Percentiles rank a stretch among this genome's conserved stretches.
These are phyloP conservation scores for Sporobolus alterniflorus DNA, from an alignment of 202 grass and related monocot genomes.

Conservation along the genomic window DNA sequence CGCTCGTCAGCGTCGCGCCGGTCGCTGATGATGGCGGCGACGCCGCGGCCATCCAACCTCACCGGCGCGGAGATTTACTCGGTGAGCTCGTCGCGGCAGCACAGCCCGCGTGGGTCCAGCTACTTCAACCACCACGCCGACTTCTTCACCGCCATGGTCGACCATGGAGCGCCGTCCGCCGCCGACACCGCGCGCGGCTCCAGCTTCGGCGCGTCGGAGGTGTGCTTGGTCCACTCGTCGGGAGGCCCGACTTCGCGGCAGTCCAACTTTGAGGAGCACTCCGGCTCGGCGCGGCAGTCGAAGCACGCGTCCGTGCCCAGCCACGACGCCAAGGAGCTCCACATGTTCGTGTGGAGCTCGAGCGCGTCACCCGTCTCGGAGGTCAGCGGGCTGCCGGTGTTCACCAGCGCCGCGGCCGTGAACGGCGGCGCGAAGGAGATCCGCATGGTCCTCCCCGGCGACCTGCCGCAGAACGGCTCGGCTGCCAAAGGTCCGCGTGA, in stretches of 20 bases:
- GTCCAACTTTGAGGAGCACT: slow-evolving; percentile 84
- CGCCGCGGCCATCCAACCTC: slow-evolving; percentile 84
- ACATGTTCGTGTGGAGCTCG: slow-evolving; percentile 99
- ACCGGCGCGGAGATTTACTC: slow-evolving; percentile 44
- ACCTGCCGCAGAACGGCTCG: slow-evolving; percentile 60
- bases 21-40: slow-evolving; percentile 62
- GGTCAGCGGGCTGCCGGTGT: slow-evolving; percentile 68
- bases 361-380: slow-evolving; percentile 87
- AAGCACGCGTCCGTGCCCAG: slow-evolving; percentile 9
- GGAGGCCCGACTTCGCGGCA: slow-evolving; percentile 74
- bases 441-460: slow-evolving; percentile 82
- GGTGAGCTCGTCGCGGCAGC: slow-evolving; percentile 36
- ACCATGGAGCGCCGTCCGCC: slow-evolving; percentile 41
- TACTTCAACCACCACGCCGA: slow-evolving; percentile 76
- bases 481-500: slow-evolving; percentile 60
- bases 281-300: slow-evolving; percentile 8
- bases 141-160: slow-evolving; percentile 78
- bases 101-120: slow-evolving; percentile 77
- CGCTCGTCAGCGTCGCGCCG: slow-evolving; percentile 74
- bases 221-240: slow-evolving; percentile 75
- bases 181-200: slow-evolving; percentile 40
- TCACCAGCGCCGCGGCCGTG: slow-evolving; percentile 31
- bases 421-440: slow-evolving; percentile 85
- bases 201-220: slow-evolving; percentile 70
- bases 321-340: slow-evolving; percentile 92